Base-by-base conservation (phyloP, 2,329 filamentous ascomycete genomes). In the Arthrobotrys megalospora region DNA sequence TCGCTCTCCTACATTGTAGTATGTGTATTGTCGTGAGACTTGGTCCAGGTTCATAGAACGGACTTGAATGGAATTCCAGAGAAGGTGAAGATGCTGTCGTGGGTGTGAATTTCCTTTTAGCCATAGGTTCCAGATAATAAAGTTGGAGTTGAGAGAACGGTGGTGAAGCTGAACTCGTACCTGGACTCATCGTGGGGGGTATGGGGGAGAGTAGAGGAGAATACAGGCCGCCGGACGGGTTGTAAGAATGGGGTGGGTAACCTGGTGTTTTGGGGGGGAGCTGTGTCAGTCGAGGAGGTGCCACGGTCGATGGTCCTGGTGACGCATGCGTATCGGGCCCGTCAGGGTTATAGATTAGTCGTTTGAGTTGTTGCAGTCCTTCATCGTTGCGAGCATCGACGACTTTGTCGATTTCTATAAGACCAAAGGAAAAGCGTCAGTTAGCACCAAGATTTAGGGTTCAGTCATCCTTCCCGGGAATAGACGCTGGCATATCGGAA, bases 1-100 rank as follows among this genome's bases (percentile, higher is more conserved):
- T 28, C 24, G 24, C 11, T 6, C 36, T 50, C 55, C 32, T 75
- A 79, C 76, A 36, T 52, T 47, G 63, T 3, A 79, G 43, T 32
- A 43, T 48, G 14, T 65, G 53, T n/a, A 73, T 48, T 2, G 4
- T 14, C 8, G 69, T 75, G 5, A 97, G 84, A 32, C 89, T 87
- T 68, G 89, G 86, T 53, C 90, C 83, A 36, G 95, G 87, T 10
- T 89, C 89, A 82, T 95, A 97, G 84, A 97, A 99, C 0, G 96
- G 95, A 82, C 93, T 97, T 3, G 90, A 84, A 82, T 93, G 95
- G 85, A 92, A 92, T 60, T 84, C 85, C 58, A 89, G 83, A 55
- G 84, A 84, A 69, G 84, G 86, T 86, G 80, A 63, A 38, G 67
- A 69, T 32, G 68, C 64, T 72, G 63, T 32, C 55, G 60, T 12